These are phyloP conservation scores for Aspergillus melleus DNA, from an alignment of 2,329 filamentous ascomycete genomes.

Conservation along the genomic window DNA sequence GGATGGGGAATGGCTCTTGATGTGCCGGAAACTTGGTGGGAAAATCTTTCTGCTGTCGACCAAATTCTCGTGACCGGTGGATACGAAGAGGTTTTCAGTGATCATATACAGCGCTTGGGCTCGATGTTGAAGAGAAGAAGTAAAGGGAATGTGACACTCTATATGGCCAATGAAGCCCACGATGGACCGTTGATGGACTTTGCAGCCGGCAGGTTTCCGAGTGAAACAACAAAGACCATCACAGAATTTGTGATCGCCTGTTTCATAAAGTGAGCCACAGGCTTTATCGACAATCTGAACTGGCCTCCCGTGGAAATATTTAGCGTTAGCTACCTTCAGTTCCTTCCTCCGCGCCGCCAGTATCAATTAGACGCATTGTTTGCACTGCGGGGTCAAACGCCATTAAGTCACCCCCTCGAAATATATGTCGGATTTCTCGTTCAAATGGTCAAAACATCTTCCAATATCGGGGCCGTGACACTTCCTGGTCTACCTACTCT, in stretches of 20 bases:
- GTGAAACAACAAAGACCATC: conserved; percentile 13
- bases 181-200: conserved; percentile 27
- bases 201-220: conserved; percentile 6
- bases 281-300: too few species aligned
- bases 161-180: conserved; percentile 22
- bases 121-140: conserved; percentile 6
- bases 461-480: too few species aligned
- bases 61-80: conserved; percentile 20
- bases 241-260: conserved; percentile 4
- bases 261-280: not conserved
- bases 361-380: too few species aligned
- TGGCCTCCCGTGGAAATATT: too few species aligned
- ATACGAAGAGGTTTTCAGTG: conserved; percentile 23
- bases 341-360: too few species aligned
- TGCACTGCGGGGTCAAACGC: too few species aligned
- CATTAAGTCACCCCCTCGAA: too few species aligned
- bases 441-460: too few species aligned
- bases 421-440: too few species aligned
- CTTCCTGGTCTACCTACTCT: too few species aligned
- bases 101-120: conserved; percentile 18
- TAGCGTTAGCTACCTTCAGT: too few species aligned
- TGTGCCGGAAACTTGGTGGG: conserved; percentile 23
- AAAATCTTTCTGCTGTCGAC: conserved; percentile 9
- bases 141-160: conserved; percentile 4
- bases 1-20: conserved; percentile 28